Percentiles rank a stretch among this genome's conserved stretches.
Evolutionary conservation across 148 eudicot genomes (phyloP).

Genomic region (Vaccinium macrocarpon): DNA sequence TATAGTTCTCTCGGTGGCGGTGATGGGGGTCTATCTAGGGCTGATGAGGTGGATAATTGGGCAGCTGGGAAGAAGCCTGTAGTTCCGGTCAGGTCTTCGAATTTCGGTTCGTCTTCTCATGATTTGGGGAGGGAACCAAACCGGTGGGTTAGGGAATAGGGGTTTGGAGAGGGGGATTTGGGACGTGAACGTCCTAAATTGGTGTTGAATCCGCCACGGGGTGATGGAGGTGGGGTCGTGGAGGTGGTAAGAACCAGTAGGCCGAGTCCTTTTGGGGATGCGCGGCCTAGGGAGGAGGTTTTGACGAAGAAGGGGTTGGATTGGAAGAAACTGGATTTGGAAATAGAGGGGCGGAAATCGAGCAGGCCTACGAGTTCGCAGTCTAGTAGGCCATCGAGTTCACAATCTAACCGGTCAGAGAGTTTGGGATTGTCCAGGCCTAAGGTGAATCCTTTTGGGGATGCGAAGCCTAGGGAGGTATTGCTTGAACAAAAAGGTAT

Average conservation of each 20-base stretch:
- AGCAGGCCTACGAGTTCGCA: slow-evolving; percentile 79
- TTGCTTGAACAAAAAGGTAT: slow-evolving; percentile 81
- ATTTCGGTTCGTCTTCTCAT: slow-evolving; percentile 52
- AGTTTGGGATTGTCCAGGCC: slow-evolving; percentile 38
- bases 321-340: slow-evolving; percentile 82
- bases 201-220: slow-evolving; percentile 51
- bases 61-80: slow-evolving; percentile 45
- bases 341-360: slow-evolving; percentile 72
- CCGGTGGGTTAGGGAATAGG: slow-evolving; percentile 21
- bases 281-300: slow-evolving; percentile 91
- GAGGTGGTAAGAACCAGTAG: slow-evolving; percentile 30
- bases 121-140: slow-evolving; percentile 48
- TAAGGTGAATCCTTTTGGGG: slow-evolving; percentile 94
- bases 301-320: slow-evolving; percentile 82
- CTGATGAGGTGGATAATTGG: slow-evolving; percentile 88
- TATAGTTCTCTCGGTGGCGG: background rate
- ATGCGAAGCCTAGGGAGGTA: slow-evolving; percentile 96
- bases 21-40: slow-evolving; percentile 50
- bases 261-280: slow-evolving; percentile 81
- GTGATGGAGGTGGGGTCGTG: slow-evolving; percentile 25
- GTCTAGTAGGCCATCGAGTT: slow-evolving; percentile 64
- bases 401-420: slow-evolving; percentile 47
- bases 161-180: slow-evolving; percentile 1
- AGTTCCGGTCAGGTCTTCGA: slow-evolving; percentile 31
- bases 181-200: slow-evolving; percentile 35